These are phyloP conservation scores for Pythium oligandrum DNA, from an alignment of 352 stramenopile species.

Conservation along the genomic window DNA sequence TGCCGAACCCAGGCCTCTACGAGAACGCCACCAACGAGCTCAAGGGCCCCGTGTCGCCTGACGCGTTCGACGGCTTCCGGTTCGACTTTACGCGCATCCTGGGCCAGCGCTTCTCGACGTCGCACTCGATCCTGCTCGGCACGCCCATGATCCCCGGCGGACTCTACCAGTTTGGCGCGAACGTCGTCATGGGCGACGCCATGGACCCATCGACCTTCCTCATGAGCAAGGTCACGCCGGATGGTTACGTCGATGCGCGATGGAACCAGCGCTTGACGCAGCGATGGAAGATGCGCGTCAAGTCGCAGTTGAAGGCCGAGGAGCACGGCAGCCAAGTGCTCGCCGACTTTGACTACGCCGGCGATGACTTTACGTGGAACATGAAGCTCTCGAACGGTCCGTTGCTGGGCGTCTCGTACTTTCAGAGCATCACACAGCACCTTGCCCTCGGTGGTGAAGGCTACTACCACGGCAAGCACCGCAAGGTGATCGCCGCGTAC, in stretches of 20 bases:
- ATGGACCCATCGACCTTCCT: slow-evolving; percentile 81
- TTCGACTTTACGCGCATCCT: slow-evolving; percentile 86
- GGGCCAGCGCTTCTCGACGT: slow-evolving; percentile 75
- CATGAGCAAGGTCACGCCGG: slow-evolving; percentile 83
- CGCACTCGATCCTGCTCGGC: slow-evolving; percentile 77
- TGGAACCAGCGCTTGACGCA: slow-evolving; percentile 77
- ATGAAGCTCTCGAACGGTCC: slow-evolving; percentile 88
- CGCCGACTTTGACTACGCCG: slow-evolving; percentile 77
- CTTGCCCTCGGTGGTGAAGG: slow-evolving; percentile 73
- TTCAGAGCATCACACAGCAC: slow-evolving; percentile 83
- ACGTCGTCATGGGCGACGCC: slow-evolving; percentile 67
- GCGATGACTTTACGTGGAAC: slow-evolving; percentile 86
- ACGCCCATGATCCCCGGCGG: slow-evolving; percentile 81
- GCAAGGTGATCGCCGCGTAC: slow-evolving; percentile 82
- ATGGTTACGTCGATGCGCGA: slow-evolving; percentile 79
- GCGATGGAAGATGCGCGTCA: slow-evolving; percentile 81
- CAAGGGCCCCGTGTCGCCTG: slow-evolving; percentile 70
- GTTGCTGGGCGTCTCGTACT: slow-evolving; percentile 80
- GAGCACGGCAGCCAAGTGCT: slow-evolving; percentile 75
- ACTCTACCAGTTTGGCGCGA: slow-evolving; percentile 85
- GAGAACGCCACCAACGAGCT: slow-evolving; percentile 84
- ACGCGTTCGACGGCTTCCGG: slow-evolving; percentile 84
- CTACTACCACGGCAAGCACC: slow-evolving; percentile 89
- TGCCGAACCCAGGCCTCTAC: slow-evolving; percentile 81
- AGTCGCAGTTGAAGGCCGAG: slow-evolving; percentile 80